Evolutionary conservation across 192 early-diverging fungal species (phyloP).

Genomic region (Tieghemiomyces parasiticus): DNA sequence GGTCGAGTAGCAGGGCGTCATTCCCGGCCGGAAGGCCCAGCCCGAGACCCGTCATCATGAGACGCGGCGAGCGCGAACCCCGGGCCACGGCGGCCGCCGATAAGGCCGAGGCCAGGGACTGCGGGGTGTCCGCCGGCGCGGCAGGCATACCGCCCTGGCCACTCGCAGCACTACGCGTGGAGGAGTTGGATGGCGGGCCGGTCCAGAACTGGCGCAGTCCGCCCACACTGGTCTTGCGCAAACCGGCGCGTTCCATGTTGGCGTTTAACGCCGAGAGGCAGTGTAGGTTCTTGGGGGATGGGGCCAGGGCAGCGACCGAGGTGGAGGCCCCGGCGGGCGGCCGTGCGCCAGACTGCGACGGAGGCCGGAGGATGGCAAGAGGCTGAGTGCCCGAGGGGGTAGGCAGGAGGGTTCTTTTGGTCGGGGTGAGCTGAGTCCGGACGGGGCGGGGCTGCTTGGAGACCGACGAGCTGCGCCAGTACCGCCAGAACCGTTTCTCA

Average conservation of each 20-base stretch:
- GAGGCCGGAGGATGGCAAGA: not conserved
- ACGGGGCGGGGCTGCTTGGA: not conserved
- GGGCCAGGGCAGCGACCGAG: not conserved
- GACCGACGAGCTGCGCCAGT: constrained; percentile 10
- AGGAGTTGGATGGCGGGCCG: not conserved
- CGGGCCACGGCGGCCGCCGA: too few species aligned
- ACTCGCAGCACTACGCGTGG: not conserved
- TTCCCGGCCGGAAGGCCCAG: not conserved
- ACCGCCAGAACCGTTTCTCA: constrained; percentile 8
- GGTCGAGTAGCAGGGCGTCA: not conserved
- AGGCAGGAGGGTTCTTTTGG: too few species aligned
- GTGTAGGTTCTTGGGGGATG: not conserved
- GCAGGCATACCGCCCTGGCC: not conserved
- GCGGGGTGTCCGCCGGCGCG: too few species aligned
- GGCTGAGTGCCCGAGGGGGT: too few species aligned
- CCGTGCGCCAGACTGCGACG: not conserved
- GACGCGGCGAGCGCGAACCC: not conserved
- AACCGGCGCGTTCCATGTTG: not conserved
- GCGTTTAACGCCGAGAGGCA: not conserved
- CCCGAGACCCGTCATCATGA: not conserved
- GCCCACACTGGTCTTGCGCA: not conserved
- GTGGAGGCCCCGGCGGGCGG: too few species aligned
- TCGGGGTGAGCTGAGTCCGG: not conserved
- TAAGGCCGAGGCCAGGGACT: not conserved
- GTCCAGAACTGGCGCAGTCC: not conserved